phyloP scores from a whole-genome alignment of 371 early-diverging fungal species.

The Rhizomucor pusillus region DNA sequence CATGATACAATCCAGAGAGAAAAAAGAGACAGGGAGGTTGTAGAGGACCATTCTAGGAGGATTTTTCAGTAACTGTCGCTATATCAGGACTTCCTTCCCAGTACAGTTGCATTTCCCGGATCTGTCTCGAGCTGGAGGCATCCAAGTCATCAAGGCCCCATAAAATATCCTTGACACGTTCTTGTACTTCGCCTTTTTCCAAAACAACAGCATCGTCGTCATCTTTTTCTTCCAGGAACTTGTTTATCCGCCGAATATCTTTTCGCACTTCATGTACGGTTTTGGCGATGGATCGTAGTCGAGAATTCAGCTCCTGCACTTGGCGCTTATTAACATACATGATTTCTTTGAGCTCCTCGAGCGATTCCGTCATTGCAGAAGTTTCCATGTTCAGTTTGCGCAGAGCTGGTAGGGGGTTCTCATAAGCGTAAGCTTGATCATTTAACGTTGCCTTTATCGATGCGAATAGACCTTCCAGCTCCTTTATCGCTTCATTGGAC shows the following conservation, averaged over 20 bases:
- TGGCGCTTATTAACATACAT: constrained; percentile 53
- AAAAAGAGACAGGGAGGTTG: not conserved
- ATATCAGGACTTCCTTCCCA: constrained; percentile 30
- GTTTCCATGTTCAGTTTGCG: constrained; percentile 41
- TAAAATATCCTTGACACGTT: constrained; percentile 50
- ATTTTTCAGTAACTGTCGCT: not conserved
- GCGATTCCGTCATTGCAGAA: constrained; percentile 36
- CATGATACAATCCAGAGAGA: not conserved
- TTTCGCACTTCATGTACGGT: constrained; percentile 52
- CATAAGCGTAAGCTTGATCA: constrained; percentile 34
- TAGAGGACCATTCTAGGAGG: not conserved
- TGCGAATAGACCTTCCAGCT: constrained; percentile 31
- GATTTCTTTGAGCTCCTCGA: constrained; percentile 51
- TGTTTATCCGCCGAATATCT: constrained; percentile 48
- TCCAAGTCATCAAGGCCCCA: constrained; percentile 56
- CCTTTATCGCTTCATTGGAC: constrained; percentile 33
- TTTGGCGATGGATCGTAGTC: constrained; percentile 48
- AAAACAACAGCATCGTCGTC: constrained; percentile 50
- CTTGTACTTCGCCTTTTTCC: constrained; percentile 50
- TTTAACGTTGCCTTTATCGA: constrained; percentile 34
- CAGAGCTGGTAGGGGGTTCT: constrained; percentile 41
- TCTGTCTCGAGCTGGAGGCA: constrained; percentile 31
- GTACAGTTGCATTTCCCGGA: constrained; percentile 43
- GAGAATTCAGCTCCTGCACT: constrained; percentile 42
- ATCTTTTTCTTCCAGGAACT: constrained; percentile 47